Base-by-base conservation (phyloP, 83 land plant genomes). In the Picea abies region DNA sequence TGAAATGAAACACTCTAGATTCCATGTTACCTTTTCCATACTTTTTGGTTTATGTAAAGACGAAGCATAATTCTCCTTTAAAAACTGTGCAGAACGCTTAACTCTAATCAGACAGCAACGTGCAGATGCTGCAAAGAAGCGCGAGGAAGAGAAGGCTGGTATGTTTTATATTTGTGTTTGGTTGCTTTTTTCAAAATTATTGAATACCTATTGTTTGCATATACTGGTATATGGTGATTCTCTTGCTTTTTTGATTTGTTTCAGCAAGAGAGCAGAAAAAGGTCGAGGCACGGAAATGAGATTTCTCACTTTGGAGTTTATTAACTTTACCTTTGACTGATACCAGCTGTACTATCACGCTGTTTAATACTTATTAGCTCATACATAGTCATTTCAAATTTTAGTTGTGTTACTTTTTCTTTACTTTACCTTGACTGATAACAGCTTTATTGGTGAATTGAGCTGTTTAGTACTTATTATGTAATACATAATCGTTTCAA, bases 131-230 rank as follows among this genome's bases (percentile, higher is more conserved):
- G 98, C 98, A 60, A 93, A 89, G 86, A 96, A 94, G 71, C 87
- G 97, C 37, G 98, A 96, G 80, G 97, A 96, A 87, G 98, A 94
- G 75, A 90, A 90, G 78, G 92, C 92, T 85, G 92, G 92, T 90
- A 84, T 58, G 69, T 62, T 35, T 20, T 41, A 17, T 35, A n/a
- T 12, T 76, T 23, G 5, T 12, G 52, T 56, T 58, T 26, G 32
- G 47, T 11, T 81, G 37, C n/a, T 35, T 44, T 29, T 35, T 3
- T 25, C 66, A 16, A 22, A 80, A 44, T 63, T n/a, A 60, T 63
- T 22, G 11, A 69, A 22, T 60, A 15, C 7, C 12, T 67, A 22
- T 44, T 84, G 4, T 79, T 23, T 73, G 41, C 22, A 39, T 66
- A 44, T 29, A 56, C 52, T 82, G 67, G 69, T 80, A 32, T 72